Conservation (phyloP, 2,329 filamentous ascomycete species). For the Epichloe amarillans region DNA sequence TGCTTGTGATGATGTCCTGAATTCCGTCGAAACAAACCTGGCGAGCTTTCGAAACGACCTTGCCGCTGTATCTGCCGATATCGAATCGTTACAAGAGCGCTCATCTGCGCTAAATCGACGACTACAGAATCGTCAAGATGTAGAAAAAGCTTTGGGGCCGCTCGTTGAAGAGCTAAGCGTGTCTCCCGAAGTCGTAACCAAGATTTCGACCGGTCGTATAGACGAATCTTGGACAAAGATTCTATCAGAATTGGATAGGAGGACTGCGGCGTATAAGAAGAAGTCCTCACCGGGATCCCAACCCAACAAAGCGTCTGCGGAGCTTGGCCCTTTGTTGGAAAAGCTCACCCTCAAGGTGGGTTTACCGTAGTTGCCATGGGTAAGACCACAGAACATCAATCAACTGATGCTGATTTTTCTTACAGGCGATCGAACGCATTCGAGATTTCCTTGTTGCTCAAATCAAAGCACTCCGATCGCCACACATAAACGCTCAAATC, state of each 20-base stretch:
- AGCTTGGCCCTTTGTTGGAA: slow-evolving; percentile 72
- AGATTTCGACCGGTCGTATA: slow-evolving; percentile 77
- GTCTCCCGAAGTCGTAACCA: slow-evolving; percentile 68
- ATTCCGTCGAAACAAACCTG: slow-evolving; percentile 84
- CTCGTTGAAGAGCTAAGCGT: slow-evolving; percentile 87
- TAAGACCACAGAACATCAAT: background rate
- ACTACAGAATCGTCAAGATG: slow-evolving; percentile 75
- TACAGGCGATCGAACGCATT: slow-evolving; percentile 76
- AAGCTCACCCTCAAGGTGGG: slow-evolving; percentile 68
- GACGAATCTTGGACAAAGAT: slow-evolving; percentile 82
- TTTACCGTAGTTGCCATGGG: background rate
- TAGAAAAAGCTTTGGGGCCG: slow-evolving; percentile 77
- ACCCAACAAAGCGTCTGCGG: slow-evolving; percentile 63
- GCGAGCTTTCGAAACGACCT: slow-evolving; percentile 89
- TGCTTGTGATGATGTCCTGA: slow-evolving; percentile 85
- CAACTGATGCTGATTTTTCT: slow-evolving; percentile 3
- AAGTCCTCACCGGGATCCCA: slow-evolving; percentile 42
- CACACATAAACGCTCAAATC: slow-evolving; percentile 92
- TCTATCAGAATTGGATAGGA: slow-evolving; percentile 70
- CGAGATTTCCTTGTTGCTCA: slow-evolving; percentile 88
- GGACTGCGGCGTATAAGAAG: slow-evolving; percentile 57
- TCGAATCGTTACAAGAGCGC: slow-evolving; percentile 80
- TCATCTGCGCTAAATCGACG: slow-evolving; percentile 73
- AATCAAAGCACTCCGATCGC: slow-evolving; percentile 85
- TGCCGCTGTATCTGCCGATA: slow-evolving; percentile 83